These are phyloP conservation scores for Carpinus viminea DNA, from an alignment of 306 rosid species.

Conservation along the genomic window DNA sequence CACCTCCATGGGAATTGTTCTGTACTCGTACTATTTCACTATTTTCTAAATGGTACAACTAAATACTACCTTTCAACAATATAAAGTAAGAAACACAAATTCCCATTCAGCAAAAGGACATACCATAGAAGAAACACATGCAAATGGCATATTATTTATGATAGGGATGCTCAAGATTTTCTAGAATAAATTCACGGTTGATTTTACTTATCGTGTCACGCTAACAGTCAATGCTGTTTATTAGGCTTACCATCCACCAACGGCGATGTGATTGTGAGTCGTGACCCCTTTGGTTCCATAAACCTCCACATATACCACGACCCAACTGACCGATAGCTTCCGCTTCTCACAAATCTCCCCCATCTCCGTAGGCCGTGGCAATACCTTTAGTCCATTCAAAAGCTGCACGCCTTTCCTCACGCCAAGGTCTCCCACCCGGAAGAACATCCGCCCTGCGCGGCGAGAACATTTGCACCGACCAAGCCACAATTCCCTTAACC, in stretches of 20 bases:
- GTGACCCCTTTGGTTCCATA: constrained; percentile 50
- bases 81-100: no score
- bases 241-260: not conserved
- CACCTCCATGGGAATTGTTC: no score
- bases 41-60: no score
- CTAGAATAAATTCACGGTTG: no score
- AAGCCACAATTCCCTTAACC: constrained; percentile 79
- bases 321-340: constrained; percentile 81
- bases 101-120: no score
- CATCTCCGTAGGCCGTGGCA: constrained; percentile 68
- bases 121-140: no score
- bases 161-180: no score
- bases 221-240: not conserved
- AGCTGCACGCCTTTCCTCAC: constrained; percentile 71
- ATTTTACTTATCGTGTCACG: not conserved
- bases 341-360: constrained; percentile 63
- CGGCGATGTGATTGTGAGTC: not conserved
- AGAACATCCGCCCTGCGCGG: constrained; percentile 72
- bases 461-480: constrained; percentile 90
- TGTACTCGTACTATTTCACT: no score
- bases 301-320: constrained; percentile 82
- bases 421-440: constrained; percentile 70
- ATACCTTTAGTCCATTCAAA: constrained; percentile 58
- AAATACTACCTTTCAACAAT: no score
- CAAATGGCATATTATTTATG: no score